Conservation (phyloP, 2,329 filamentous ascomycete genomes). For the Fusarium piperis region DNA sequence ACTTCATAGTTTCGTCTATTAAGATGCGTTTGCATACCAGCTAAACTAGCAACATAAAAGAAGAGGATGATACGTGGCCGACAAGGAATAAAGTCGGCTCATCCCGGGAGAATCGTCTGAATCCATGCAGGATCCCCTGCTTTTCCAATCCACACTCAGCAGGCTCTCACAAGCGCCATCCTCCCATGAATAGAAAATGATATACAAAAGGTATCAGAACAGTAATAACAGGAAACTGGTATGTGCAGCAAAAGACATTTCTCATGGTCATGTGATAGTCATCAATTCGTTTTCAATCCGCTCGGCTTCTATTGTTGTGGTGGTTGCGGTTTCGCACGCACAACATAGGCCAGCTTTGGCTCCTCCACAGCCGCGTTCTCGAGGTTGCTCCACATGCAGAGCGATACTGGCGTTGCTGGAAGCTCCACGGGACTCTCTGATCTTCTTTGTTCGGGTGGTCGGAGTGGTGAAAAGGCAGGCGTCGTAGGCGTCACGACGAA, state of each 20-base stretch:
- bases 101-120: neutral
- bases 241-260: slow-evolving; percentile 15
- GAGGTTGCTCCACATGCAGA: slow-evolving; percentile 41
- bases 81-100: neutral
- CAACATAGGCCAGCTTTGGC: slow-evolving; percentile 40
- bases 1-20: neutral
- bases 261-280: slow-evolving; percentile 25
- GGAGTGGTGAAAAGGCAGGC: slow-evolving; percentile 29
- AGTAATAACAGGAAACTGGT: neutral
- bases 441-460: slow-evolving; percentile 4
- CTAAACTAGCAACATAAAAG: neutral
- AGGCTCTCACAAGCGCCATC: neutral
- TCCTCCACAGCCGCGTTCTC: slow-evolving; percentile 41
- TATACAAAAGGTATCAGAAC: slow-evolving; percentile 10
- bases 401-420: slow-evolving; percentile 41
- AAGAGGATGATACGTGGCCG: neutral
- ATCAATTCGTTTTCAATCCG: slow-evolving; percentile 13
- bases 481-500: slow-evolving; percentile 40
- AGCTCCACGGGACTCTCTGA: slow-evolving; percentile 37
- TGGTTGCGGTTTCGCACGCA: slow-evolving; percentile 26
- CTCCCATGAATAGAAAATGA: neutral
- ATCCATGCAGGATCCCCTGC: neutral
- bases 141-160: neutral
- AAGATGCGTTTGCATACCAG: neutral
- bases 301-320: neutral